Conservation (phyloP, 2,329 filamentous ascomycete species). For the Nigrospora osmanthi region DNA sequence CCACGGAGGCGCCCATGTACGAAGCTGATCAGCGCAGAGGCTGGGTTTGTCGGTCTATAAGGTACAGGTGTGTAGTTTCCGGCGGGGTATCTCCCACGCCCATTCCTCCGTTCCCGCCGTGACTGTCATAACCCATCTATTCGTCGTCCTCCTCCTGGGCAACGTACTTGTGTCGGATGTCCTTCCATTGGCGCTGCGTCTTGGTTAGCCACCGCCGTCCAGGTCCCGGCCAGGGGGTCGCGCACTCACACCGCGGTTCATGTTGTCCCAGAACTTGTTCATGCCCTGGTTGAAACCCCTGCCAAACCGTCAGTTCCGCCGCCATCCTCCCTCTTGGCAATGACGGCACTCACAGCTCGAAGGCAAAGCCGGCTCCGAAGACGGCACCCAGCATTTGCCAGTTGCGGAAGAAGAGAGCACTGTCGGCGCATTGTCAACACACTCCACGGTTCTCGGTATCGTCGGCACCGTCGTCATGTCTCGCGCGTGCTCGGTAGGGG, state of each 20-base stretch:
- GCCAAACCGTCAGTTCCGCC: conserved; percentile 23
- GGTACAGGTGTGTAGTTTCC: conserved; percentile 12
- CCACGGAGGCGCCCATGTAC: background rate
- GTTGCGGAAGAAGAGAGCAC: conserved; percentile 80
- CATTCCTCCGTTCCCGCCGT: background rate
- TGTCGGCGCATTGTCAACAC: conserved; percentile 31
- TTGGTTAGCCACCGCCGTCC: conserved; percentile 19
- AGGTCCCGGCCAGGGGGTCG: background rate
- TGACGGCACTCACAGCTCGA: conserved; percentile 71
- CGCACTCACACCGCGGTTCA: conserved; percentile 82
- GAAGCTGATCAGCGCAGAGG: conserved; percentile 7
- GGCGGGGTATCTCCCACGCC: conserved; percentile 1
- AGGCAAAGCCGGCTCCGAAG: conserved; percentile 80
- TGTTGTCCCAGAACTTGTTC: conserved; percentile 80
- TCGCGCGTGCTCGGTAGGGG: conserved; percentile 4
- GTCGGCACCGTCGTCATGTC: background rate
- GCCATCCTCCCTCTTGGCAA: background rate
- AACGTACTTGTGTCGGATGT: conserved; percentile 88
- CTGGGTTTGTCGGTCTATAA: conserved; percentile 11
- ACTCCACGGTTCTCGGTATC: background rate
- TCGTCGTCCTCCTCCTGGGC: conserved; percentile 62
- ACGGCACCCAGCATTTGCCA: conserved; percentile 79
- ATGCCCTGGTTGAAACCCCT: conserved; percentile 79
- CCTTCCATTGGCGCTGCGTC: conserved; percentile 95
- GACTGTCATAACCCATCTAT: conserved; percentile 14